These are phyloP conservation scores for Osmozyma mogii DNA, from an alignment of 805 yeast species.

Conservation along the genomic window DNA sequence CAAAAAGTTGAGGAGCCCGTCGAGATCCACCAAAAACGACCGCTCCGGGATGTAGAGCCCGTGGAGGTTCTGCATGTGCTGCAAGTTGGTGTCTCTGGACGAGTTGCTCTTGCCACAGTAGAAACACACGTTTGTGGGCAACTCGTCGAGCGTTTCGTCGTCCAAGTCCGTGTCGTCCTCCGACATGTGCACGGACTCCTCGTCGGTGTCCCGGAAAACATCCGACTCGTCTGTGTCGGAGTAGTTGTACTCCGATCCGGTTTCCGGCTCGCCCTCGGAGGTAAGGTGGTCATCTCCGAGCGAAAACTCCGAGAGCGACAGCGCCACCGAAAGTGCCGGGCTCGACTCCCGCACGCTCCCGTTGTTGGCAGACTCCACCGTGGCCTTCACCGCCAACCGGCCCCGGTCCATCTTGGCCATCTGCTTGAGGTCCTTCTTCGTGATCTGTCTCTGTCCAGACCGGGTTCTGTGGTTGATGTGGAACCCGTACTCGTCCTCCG, in stretches of 20 bases:
- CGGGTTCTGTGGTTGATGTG: slow-evolving; percentile 22
- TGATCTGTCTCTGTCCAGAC: slow-evolving; percentile 23
- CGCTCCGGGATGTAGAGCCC: slow-evolving; percentile 41
- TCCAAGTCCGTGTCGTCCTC: slow-evolving; percentile 14
- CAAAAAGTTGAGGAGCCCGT: slow-evolving; percentile 31
- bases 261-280: no score
- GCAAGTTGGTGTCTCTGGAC: slow-evolving; percentile 43
- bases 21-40: slow-evolving; percentile 26
- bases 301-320: slow-evolving; percentile 50
- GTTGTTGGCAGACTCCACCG: slow-evolving; percentile 8
- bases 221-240: slow-evolving; percentile 12
- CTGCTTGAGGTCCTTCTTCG: slow-evolving; percentile 32
- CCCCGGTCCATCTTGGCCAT: slow-evolving; percentile 61
- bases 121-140: slow-evolving; percentile 46
- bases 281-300: no score
- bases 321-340: slow-evolving; percentile 47
- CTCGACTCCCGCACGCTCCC: slow-evolving; percentile 27
- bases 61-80: slow-evolving; percentile 37
- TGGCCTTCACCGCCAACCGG: slow-evolving; percentile 40
- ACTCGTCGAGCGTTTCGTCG: slow-evolving; percentile 22
- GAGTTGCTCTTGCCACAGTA: slow-evolving; percentile 48
- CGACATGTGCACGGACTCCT: slow-evolving; percentile 23
- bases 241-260: slow-evolving; percentile 43
- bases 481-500: slow-evolving; percentile 54
- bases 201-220: slow-evolving; percentile 22